Conservation (phyloP, 768 basidiomycete species). For the Collybia mongolica region DNA sequence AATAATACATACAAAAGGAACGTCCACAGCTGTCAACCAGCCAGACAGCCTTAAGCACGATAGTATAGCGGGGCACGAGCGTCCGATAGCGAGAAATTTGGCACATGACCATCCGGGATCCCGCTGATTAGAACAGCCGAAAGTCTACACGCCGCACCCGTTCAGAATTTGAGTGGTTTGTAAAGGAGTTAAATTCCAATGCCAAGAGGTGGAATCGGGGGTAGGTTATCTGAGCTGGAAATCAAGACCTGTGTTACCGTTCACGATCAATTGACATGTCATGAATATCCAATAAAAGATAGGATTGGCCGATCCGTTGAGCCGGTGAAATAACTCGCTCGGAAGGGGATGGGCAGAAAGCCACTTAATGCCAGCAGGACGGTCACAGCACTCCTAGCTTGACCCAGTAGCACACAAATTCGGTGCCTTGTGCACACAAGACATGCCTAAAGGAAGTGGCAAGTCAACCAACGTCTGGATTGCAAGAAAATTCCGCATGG, state of each 20-base stretch:
- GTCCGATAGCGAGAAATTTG: conserved; percentile 4
- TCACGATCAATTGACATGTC: too few relatives aligned
- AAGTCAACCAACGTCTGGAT: neutral
- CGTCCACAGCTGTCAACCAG: neutral
- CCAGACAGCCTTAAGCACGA: neutral
- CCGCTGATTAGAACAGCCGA: conserved; percentile 12
- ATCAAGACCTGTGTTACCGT: too few relatives aligned
- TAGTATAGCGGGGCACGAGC: neutral
- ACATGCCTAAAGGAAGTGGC: too few relatives aligned
- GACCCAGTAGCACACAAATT: too few relatives aligned
- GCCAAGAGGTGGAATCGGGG: conserved; percentile 4
- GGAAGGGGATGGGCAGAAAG: too few relatives aligned
- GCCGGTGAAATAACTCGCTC: too few relatives aligned
- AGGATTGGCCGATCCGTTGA: too few relatives aligned
- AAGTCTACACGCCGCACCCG: conserved; percentile 2
- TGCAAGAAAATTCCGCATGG: neutral
- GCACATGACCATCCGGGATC: conserved; percentile 3
- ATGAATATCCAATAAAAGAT: too few relatives aligned
- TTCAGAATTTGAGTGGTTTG: too few relatives aligned
- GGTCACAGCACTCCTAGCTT: too few relatives aligned
- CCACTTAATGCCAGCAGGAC: too few relatives aligned
- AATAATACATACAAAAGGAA: conserved; percentile 4
- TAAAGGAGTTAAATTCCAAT: neutral
- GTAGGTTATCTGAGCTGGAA: neutral
- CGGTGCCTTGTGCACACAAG: conserved; percentile 1